phyloP scores from a whole-genome alignment of 164 flowering plant genomes.

The Magnolia sinica region DNA sequence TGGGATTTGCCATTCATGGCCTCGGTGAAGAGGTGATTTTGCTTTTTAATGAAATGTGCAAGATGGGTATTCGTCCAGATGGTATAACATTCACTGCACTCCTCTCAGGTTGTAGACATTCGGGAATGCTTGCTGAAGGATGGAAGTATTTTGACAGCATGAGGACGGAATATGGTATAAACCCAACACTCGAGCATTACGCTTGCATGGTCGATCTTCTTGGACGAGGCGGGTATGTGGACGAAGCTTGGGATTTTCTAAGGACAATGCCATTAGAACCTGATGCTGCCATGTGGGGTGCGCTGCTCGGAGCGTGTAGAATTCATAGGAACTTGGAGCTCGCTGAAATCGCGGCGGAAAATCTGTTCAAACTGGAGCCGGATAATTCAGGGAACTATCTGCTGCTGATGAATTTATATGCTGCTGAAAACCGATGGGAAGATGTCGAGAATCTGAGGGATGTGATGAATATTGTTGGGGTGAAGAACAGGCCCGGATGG shows the following conservation, averaged over 20 bases:
- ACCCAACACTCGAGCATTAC: conserved; percentile 61
- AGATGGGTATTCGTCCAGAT: conserved; percentile 41
- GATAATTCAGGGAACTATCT: conserved; percentile 55
- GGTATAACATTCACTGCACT: conserved; percentile 59
- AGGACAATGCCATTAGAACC: conserved; percentile 53
- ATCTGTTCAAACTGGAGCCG: conserved; percentile 54
- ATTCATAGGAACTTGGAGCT: conserved; percentile 38
- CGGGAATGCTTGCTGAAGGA: conserved; percentile 57
- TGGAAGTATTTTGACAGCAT: conserved; percentile 63
- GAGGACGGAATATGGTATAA: conserved; percentile 33
- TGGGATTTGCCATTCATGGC: conserved; percentile 49
- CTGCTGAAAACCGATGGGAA: conserved; percentile 42
- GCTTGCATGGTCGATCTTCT: conserved; percentile 82
- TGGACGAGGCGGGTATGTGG: conserved; percentile 55
- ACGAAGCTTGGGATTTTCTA: conserved; percentile 67
- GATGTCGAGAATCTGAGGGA: conserved; percentile 43
- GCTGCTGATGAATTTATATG: conserved; percentile 46
- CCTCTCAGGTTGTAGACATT: conserved; percentile 56
- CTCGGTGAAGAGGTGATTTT: conserved; percentile 43
- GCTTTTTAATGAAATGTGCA: conserved; percentile 44
- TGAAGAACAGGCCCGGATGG: conserved; percentile 39
- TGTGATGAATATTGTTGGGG: conserved; percentile 30
- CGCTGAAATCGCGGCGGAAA: conserved; percentile 51
- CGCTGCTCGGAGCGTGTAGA: conserved; percentile 53
- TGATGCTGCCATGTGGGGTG: conserved; percentile 62